Percentiles rank a stretch among this genome's conserved stretches.
These are phyloP conservation scores for Azolla pinnata DNA, from an alignment of 75 land plant genomes.

Conservation along the genomic window DNA sequence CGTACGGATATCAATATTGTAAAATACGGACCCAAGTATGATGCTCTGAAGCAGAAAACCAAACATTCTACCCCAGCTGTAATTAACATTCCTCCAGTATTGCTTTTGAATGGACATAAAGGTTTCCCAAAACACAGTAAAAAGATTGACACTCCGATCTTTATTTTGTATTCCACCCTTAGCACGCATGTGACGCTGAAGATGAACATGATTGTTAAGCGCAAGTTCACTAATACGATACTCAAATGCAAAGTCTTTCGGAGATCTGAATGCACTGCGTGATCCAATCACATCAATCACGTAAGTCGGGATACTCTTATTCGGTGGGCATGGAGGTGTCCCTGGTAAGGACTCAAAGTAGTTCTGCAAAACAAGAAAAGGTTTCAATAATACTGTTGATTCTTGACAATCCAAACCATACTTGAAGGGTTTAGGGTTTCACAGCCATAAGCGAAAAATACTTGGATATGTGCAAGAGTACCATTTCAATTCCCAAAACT, in stretches of 20 bases:
- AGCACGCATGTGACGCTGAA: constrained; percentile 18
- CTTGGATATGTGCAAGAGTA: too few relatives aligned
- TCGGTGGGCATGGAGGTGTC: constrained; percentile 20
- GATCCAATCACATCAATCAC: constrained; percentile 15
- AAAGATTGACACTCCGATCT: constrained; percentile 13
- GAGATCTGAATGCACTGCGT: constrained; percentile 8
- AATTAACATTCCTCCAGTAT: constrained; percentile 24
- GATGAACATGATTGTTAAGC: constrained; percentile 22
- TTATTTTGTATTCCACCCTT: constrained; percentile 12
- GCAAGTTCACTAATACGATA: constrained; percentile 25
- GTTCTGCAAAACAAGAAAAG: constrained; percentile 10
- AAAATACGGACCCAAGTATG: constrained; percentile 26
- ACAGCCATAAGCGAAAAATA: too few relatives aligned
- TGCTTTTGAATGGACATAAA: constrained; percentile 13
- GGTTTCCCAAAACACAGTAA: constrained; percentile 2
- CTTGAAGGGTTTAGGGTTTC: too few relatives aligned
- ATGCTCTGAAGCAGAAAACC: constrained; percentile 8
- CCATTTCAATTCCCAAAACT: too few relatives aligned
- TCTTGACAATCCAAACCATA: too few relatives aligned
- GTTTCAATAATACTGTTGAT: too few relatives aligned
- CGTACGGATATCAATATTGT: constrained; percentile 14
- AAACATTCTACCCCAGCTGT: constrained; percentile 22
- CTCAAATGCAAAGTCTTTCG: constrained; percentile 27
- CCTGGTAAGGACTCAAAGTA: constrained; percentile 28
- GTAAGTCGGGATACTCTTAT: constrained; percentile 10